These are phyloP conservation scores for Biscogniauxia marginata DNA, from an alignment of 2,329 filamentous ascomycete genomes.

Conservation along the genomic window DNA sequence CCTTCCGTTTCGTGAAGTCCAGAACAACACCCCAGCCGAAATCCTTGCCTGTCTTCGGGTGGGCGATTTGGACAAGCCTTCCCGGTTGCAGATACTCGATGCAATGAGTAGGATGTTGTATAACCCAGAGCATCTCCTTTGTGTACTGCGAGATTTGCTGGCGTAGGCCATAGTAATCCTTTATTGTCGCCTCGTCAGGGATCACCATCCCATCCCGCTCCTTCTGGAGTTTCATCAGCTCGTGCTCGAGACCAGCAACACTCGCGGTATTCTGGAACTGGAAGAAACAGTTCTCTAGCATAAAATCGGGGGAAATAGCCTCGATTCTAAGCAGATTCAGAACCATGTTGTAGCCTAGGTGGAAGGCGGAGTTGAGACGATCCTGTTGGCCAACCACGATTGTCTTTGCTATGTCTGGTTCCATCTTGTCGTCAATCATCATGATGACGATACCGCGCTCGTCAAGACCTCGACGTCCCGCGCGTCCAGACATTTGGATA, in stretches of 20 bases:
- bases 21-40: conserved; percentile 95
- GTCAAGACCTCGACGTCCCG: conserved; percentile 93
- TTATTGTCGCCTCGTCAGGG: conserved; percentile 81
- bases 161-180: conserved; percentile 89
- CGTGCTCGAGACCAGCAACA: conserved; percentile 79
- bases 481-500: conserved; percentile 97
- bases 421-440: conserved; percentile 98
- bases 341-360: conserved; percentile 99
- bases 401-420: conserved; percentile 87
- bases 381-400: conserved; percentile 97
- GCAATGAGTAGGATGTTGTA: conserved; percentile 87
- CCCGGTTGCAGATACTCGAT: conserved; percentile 82
- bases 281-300: conserved; percentile 97
- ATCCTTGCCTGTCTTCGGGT: conserved; percentile 65
- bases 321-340: conserved; percentile 96
- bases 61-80: conserved; percentile 83
- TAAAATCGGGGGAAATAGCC: conserved; percentile 96
- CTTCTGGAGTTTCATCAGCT: conserved; percentile 74
- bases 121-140: conserved; percentile 86
- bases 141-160: conserved; percentile 81
- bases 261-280: conserved; percentile 96
- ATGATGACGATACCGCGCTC: conserved; percentile 98
- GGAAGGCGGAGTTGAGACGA: conserved; percentile 94
- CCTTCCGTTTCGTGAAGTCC: conserved; percentile 65
- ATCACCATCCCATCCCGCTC: conserved; percentile 74